Base-by-base conservation (phyloP, 768 basidiomycete species). In the Mrakia hoshinonis region DNA sequence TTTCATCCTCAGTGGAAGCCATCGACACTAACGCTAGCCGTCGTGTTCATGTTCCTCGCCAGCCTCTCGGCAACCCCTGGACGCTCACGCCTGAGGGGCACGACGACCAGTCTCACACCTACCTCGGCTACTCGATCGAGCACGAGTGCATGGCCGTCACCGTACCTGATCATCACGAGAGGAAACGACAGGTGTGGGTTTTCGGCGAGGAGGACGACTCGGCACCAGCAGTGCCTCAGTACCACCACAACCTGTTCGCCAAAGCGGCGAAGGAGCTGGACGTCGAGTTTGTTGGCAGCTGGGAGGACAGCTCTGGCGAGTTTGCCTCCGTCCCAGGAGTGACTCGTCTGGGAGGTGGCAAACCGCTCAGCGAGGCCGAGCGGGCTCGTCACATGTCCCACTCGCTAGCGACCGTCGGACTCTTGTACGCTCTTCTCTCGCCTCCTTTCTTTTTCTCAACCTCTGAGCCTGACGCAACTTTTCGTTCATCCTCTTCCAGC, bases 111-210 rank as follows among this genome's bases (percentile, higher is more conserved):
- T 6, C 7, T 43, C 38, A 36, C 18, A 46, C 46, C 10, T 68
- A 68, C 20, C 36, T 68, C 22, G 67, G 67, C n/a, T 68, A 68
- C 12, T 54, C 67, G 20, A 68, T 68, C 38, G 67, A 68, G 43
- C 39, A 55, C 24, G 31, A 68, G 36, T 68, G 67, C 26, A 68
- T 68, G 67, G 52, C 36, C 22, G 26, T 31, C 24, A 12, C 26
- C 9, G 65, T 66, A 1, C 51, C 67, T 13, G 29, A 52, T 4
- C 54, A 46, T 29, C 34, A 68, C 10, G 34, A 31, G 6, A 55
- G 36, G 36, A 31, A 43, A 29, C 22, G 67, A 20, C 67, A 68
- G 49, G 52, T 68, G 12, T 68, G 55, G 52, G 43, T 68, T 4
- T 12, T 68, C 18, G 67, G 46, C 24, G 54, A 68, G 26, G 36